Evolutionary conservation across 345 rosid genomes (phyloP), one percentile per base, ranked within the genome.

Genomic region (Moricandia moricandioides): DNA sequence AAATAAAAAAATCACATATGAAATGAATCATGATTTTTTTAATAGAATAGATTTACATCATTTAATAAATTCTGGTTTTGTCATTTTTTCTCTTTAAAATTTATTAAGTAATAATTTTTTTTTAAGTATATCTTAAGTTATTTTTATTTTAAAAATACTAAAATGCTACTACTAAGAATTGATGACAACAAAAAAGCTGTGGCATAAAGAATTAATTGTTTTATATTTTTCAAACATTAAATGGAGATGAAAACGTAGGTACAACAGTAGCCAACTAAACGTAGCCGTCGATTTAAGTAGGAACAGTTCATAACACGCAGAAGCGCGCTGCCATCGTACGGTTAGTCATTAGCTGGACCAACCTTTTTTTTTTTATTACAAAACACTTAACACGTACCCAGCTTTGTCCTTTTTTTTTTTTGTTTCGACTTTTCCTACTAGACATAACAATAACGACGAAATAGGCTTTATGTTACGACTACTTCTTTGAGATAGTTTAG

Each of bases 281-380:
- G 54, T 31, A 78, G 78, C 81, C 81, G 81, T 78, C 60, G 78
- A 78, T 72, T 72, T 62, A 10, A 30, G 65, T 31, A 66, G 4
- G 52, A 78, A 72, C 74, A 78, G 72, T 74, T 65, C 66, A 65
- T 65, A 49, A 64, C 39, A 47, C 35, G 61, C 43, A 69, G 34
- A 57, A n/a, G 54, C 65, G 2, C 27, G 62, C 31, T 72, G 33
- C 39, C 72, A 80, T 74, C 73, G 77, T 74, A 75, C 83, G 74
- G 78, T 67, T 21, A 58, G 57, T 69, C 77, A 71, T 64, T 43
- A 72, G 56, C 67, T 73, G 57, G 61, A 56, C 65, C 68, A 39
- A 61, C 4, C 9, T 21, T 21, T 21, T 21, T 21, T 67, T 21
- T 12, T 2, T 13, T 69, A 34, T 10, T 74, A 70, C 34, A 17